Base-by-base conservation (phyloP, 169 alveolate species). In the Cyclospora cayetanensis region DNA sequence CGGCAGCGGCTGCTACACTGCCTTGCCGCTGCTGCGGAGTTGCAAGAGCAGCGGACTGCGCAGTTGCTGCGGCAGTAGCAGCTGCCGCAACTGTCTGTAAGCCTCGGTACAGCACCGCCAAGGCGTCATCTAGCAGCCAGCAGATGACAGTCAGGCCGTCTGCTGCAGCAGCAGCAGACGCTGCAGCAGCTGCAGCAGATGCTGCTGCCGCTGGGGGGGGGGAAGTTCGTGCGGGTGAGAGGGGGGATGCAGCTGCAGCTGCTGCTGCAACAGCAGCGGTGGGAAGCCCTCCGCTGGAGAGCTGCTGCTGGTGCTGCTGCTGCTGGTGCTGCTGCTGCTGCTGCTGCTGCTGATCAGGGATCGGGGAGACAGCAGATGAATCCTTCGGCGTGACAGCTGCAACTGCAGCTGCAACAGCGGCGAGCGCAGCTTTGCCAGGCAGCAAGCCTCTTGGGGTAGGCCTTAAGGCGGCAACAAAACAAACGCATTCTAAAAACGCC, bases 381-480 rank as follows among this genome's bases (percentile, higher is more conserved):
- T 50, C 25, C 60, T 50, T 9, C 60, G 9, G 60, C 18, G 25
- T 18, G 7, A 15, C 89, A 15, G 89, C 89, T 3, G 89, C 89
- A 7, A 43, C 68, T 9, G 89, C 89, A 50, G 89, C 89, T 31
- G 74, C 43, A 50, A 79, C 89, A 79, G 89, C 89, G 29, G 89
- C 89, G 50, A 43, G 72, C 4, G 72, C 74, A 46, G 89, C 89
- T n/a, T 79, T 74, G 22, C 85, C 77, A 12, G 92, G 92, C 31
- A 37, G 27, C 34, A 87, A 27, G 15, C 82, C 85, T 22, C 70
- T 22, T 3, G 92, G 92, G 22, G 92, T 15, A 5, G 92, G 92
- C 37, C 92, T 85, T 41, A 87, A 63, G 7, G 92, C 53, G 27
- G 92, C 92, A 37, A 87, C 70, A 37, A 87, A 87, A 25, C 92